These are phyloP conservation scores for Fragaria iinumae DNA, from an alignment of 306 rosid genomes.

Conservation along the genomic window DNA sequence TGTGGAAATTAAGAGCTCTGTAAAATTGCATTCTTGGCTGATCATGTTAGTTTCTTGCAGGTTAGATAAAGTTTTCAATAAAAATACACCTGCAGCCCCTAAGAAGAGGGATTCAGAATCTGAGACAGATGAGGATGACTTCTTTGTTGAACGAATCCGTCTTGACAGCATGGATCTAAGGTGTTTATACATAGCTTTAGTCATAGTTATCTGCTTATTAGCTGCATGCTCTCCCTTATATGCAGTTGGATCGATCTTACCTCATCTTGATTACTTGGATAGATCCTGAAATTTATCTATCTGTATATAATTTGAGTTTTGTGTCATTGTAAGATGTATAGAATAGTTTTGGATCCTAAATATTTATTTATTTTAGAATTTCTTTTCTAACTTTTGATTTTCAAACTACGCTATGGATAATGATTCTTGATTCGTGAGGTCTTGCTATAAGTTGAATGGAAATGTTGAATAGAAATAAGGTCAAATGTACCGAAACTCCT, in stretches of 20 bases:
- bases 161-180: constrained; percentile 86
- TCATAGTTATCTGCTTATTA: not conserved
- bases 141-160: constrained; percentile 74
- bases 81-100: constrained; percentile 19
- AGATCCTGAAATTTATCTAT: not conserved
- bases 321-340: not conserved
- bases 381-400: not conserved
- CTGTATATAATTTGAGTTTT: not conserved
- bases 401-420: not conserved
- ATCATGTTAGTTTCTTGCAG: constrained; percentile 42
- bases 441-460: not conserved
- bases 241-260: not conserved
- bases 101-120: constrained; percentile 43
- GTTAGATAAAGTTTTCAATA: constrained; percentile 58
- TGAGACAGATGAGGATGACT: constrained; percentile 44
- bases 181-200: constrained; percentile 27
- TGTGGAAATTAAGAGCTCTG: not conserved
- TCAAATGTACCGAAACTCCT: too few relatives aligned
- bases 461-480: not conserved
- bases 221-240: not conserved
- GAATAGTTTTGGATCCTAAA: too few relatives aligned
- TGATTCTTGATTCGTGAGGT: not conserved
- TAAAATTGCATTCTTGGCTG: not conserved
- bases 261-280: not conserved
- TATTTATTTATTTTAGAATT: not conserved